Percentiles rank a stretch among this genome's conserved stretches.
Conservation (phyloP, 257 asterid genomes). For the Solanum stenotomum region DNA sequence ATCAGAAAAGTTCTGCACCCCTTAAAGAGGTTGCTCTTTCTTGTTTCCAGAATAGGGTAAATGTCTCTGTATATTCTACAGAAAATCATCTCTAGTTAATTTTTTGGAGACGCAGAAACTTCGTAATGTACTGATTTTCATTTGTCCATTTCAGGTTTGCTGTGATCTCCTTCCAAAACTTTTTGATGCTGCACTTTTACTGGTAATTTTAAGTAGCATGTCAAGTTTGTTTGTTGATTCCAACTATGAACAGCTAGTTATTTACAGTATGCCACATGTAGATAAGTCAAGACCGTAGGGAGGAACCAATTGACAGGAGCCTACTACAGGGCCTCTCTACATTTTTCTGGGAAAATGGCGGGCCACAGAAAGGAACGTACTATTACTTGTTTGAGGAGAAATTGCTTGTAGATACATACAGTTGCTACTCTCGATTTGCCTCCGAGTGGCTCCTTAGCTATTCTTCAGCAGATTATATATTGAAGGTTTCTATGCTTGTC, state of each 20-base stretch:
- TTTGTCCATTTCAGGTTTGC: slow-evolving; percentile 12
- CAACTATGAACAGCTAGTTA: neutral
- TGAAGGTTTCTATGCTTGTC: neutral
- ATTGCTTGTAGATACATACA: slow-evolving; percentile 9
- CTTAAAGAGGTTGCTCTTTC: slow-evolving; percentile 5
- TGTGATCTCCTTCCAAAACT: neutral
- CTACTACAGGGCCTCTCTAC: slow-evolving; percentile 7
- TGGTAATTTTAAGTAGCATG: slow-evolving; percentile 6
- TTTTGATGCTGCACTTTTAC: slow-evolving; percentile 8
- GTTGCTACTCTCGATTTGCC: slow-evolving; percentile 1
- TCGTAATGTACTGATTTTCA: neutral
- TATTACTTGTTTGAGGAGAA: slow-evolving; percentile 6
- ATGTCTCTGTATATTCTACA: neutral
- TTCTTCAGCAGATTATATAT: slow-evolving; percentile 8
- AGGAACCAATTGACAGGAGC: slow-evolving; percentile 4
- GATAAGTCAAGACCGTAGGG: slow-evolving; percentile 10
- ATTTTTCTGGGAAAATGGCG: slow-evolving; percentile 9
- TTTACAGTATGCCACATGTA: neutral
- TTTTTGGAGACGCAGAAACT: neutral
- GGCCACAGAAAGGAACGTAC: neutral
- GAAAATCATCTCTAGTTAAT: neutral
- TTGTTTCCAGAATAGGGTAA: slow-evolving; percentile 5
- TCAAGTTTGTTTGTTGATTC: neutral
- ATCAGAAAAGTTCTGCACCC: slow-evolving; percentile 1
- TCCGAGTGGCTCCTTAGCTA: slow-evolving; percentile 8